Evolutionary conservation across 306 rosid species (phyloP).

Genomic region (Castanea mollissima): DNA sequence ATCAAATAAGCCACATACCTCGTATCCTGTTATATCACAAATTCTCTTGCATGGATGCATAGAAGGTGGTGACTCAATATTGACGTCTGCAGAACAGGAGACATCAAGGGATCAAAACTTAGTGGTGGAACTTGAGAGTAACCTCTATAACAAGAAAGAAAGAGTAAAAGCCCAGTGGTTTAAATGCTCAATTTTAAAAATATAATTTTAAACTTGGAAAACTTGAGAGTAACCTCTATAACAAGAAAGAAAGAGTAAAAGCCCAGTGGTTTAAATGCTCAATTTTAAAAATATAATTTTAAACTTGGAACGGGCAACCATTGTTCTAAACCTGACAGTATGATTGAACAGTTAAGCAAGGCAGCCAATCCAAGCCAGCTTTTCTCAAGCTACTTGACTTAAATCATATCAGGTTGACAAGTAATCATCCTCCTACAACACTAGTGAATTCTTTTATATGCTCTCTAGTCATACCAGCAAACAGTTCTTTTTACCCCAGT

Average conservation of each 20-base stretch:
- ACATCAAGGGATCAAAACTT: slow-evolving; percentile 3
- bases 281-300: too few relatives aligned
- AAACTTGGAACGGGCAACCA: too few relatives aligned
- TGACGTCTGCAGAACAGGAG: slow-evolving; percentile 56
- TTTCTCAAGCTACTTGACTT: too few relatives aligned
- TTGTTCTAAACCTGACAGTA: too few relatives aligned
- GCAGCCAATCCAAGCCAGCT: too few relatives aligned
- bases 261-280: neutral
- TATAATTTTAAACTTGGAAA: neutral
- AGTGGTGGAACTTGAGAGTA: neutral
- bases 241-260: neutral
- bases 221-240: neutral
- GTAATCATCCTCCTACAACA: too few relatives aligned
- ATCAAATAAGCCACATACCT: slow-evolving; percentile 46
- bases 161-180: neutral
- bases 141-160: neutral
- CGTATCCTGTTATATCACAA: slow-evolving; percentile 85
- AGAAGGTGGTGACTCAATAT: slow-evolving; percentile 86
- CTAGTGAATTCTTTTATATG: too few relatives aligned
- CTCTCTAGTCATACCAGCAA: too few relatives aligned
- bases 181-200: too few relatives aligned
- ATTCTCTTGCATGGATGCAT: slow-evolving; percentile 92
- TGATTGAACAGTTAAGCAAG: too few relatives aligned
- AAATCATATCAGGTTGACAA: too few relatives aligned
- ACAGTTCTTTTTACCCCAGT: too few relatives aligned